Percentiles rank a stretch among this genome's conserved stretches.
Conservation (phyloP, 2,329 filamentous ascomycete genomes). For the Aspergillus sp. region DNA sequence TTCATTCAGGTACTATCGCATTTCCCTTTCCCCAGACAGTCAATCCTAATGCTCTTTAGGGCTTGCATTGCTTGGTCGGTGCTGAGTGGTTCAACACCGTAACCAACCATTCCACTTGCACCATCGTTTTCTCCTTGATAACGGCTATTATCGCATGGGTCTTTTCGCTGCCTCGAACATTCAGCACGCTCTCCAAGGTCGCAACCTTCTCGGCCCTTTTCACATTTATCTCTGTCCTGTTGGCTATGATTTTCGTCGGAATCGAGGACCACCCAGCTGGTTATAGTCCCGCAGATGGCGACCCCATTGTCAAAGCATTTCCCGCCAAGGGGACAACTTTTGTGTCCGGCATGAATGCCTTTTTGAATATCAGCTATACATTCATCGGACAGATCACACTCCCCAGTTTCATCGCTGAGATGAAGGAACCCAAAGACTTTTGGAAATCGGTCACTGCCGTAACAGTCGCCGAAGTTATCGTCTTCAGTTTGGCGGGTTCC, state of each 20-base stretch:
- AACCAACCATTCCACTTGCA: conserved; percentile 67
- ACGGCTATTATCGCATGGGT: conserved; percentile 71
- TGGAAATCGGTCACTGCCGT: conserved; percentile 90
- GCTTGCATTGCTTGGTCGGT: conserved; percentile 76
- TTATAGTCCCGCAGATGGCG: conserved; percentile 57
- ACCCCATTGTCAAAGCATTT: conserved; percentile 63
- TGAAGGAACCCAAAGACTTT: conserved; percentile 77
- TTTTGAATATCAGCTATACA: conserved; percentile 93
- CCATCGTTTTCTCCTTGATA: conserved; percentile 72
- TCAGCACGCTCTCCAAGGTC: conserved; percentile 71
- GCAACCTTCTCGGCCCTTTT: conserved; percentile 77
- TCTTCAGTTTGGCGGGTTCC: conserved; percentile 77
- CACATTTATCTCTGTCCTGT: conserved; percentile 81
- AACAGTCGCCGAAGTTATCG: conserved; percentile 79
- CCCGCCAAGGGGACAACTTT: conserved; percentile 71
- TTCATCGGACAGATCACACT: conserved; percentile 95
- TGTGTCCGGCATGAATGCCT: conserved; percentile 76
- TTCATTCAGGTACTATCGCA: conserved; percentile 65
- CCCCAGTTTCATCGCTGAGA: conserved; percentile 92
- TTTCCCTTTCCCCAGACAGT: not conserved
- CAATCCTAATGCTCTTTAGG: conserved; percentile 38
- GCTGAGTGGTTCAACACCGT: conserved; percentile 90
- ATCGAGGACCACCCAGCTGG: conserved; percentile 69
- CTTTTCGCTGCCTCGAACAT: conserved; percentile 80
- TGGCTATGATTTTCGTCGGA: conserved; percentile 77